Evolutionary conservation across 768 basidiomycete species (phyloP).

Genomic region (Leccinum rimulosum): DNA sequence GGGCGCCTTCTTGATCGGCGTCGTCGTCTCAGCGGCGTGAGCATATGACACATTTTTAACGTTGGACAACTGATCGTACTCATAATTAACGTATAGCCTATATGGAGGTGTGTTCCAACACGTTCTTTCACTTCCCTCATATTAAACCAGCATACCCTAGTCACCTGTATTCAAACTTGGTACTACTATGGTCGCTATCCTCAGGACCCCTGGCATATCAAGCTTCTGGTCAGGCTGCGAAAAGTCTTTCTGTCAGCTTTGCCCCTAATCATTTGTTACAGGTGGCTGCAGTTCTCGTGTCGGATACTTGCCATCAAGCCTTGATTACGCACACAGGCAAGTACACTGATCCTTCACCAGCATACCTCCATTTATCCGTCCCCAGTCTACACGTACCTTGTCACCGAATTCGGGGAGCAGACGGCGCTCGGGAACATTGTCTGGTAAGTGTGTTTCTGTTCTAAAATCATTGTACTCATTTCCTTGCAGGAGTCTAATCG

Average conservation of each 20-base stretch:
- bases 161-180: conserved; percentile 56
- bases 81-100: conserved; percentile 35
- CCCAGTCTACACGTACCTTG: conserved; percentile 48
- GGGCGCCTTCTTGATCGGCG: conserved; percentile 54
- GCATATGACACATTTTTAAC: conserved; percentile 23
- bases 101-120: conserved; percentile 43
- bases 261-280: conserved; percentile 18
- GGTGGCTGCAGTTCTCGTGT: conserved; percentile 52
- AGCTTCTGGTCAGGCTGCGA: conserved; percentile 39
- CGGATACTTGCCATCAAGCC: conserved; percentile 55
- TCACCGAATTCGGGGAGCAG: conserved; percentile 38
- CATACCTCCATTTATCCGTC: not conserved
- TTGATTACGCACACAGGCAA: conserved; percentile 55
- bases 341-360: not conserved
- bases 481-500: conserved; percentile 25
- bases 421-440: conserved; percentile 37
- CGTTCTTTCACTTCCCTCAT: not conserved
- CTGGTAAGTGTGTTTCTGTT: conserved; percentile 36
- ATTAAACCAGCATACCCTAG: conserved; percentile 29
- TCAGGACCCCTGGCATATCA: conserved; percentile 51
- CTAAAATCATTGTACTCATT: not conserved
- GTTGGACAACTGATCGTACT: not conserved
- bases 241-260: not conserved
- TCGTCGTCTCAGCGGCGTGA: conserved; percentile 52
- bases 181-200: conserved; percentile 53